Percentiles rank a stretch among this genome's conserved stretches.
Evolutionary conservation across 352 stramenopile genomes (phyloP).

Genomic region (Phytopythium mirpurense): DNA sequence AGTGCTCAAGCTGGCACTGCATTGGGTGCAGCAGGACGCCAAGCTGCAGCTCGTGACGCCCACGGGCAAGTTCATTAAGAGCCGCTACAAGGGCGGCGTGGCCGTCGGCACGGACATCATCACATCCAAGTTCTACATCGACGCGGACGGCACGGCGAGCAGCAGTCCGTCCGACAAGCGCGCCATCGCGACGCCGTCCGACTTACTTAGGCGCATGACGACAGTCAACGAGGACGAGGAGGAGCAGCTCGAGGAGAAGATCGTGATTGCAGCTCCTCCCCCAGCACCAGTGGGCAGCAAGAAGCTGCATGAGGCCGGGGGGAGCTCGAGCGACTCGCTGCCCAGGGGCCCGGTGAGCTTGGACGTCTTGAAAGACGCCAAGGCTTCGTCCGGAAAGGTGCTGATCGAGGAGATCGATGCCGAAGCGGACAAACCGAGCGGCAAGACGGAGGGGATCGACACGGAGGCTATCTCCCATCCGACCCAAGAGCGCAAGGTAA

Average conservation of each 20-base stretch:
- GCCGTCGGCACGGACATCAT: conserved; percentile 51
- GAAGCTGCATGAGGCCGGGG: not conserved
- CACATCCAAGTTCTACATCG: conserved; percentile 73
- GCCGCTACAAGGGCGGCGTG: conserved; percentile 74
- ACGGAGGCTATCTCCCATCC: not conserved
- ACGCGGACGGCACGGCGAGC: conserved; percentile 15
- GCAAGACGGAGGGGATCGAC: not conserved
- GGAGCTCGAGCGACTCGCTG: not conserved
- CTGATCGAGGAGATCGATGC: conserved; percentile 44
- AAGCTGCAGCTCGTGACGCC: conserved; percentile 29
- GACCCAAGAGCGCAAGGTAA: not conserved
- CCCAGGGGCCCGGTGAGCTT: conserved; percentile 7
- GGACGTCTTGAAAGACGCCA: not conserved
- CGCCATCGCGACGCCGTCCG: conserved; percentile 35
- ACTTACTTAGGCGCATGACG: conserved; percentile 54
- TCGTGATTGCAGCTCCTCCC: conserved; percentile 1
- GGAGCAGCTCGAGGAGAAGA: conserved; percentile 8
- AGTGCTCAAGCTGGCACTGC: conserved; percentile 66
- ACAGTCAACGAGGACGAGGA: conserved; percentile 16
- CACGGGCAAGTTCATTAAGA: conserved; percentile 81
- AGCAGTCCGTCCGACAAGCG: conserved; percentile 9
- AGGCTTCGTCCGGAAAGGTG: conserved; percentile 7
- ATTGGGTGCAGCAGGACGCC: conserved; percentile 76
- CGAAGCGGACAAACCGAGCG: not conserved
- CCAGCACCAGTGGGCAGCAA: not conserved